A percentile compares a stretch with the other conserved stretches of the same genome.
Evolutionary conservation across 1,139 yeast species (phyloP).

Genomic region (Yamadazyma blattariae): DNA sequence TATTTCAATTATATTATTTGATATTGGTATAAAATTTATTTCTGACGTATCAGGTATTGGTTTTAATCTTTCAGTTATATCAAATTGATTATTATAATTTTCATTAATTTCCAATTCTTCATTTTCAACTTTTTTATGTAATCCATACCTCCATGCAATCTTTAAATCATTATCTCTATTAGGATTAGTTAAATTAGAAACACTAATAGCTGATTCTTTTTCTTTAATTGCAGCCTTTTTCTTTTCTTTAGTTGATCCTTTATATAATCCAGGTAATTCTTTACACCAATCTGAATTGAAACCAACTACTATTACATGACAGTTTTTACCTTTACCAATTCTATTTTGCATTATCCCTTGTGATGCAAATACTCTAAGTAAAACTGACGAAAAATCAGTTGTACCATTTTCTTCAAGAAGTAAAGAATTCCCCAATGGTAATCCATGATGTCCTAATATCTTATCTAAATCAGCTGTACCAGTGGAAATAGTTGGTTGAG

Average conservation of each 20-base stretch:
- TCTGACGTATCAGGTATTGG: conserved; percentile 70
- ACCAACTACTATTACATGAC: conserved; percentile 71
- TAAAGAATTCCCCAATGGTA: conserved; percentile 73
- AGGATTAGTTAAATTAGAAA: conserved; percentile 53
- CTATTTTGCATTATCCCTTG: conserved; percentile 79
- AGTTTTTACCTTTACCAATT: conserved; percentile 30
- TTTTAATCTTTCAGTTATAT: conserved; percentile 63
- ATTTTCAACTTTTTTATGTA: conserved; percentile 39
- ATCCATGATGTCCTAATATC: conserved; percentile 75
- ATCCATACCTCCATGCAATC: conserved; percentile 87
- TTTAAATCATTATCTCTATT: conserved; percentile 51
- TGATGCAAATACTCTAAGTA: conserved; percentile 69
- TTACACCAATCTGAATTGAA: conserved; percentile 59
- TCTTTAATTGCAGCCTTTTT: conserved; percentile 57
- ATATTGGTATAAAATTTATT: conserved; percentile 50
- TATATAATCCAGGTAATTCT: conserved; percentile 77
- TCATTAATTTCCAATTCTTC: conserved; percentile 32
- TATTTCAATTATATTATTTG: conserved; percentile 19
- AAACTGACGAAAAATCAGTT: conserved; percentile 81
- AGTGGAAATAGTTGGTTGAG: conserved; percentile 74
- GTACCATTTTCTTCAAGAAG: conserved; percentile 82
- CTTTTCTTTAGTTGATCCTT: conserved; percentile 66
- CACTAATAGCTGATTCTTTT: conserved; percentile 64
- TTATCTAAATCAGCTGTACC: conserved; percentile 77
- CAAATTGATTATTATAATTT: conserved; percentile 67